Base-by-base conservation (phyloP, 2,329 filamentous ascomycete genomes). In the Ophiostoma novo-ulmi region DNA sequence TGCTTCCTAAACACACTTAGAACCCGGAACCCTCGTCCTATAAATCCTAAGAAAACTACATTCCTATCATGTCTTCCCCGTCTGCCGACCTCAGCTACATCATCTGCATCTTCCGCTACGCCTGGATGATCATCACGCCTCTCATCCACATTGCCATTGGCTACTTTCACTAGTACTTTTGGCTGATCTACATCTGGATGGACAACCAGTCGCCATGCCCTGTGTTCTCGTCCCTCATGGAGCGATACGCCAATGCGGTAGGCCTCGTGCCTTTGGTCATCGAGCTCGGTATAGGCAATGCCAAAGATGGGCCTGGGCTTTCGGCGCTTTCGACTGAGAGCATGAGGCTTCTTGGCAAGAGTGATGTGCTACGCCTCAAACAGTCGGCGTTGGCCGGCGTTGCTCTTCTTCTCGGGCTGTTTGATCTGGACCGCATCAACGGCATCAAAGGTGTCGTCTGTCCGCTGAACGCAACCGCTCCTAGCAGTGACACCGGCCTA, bases 81-180 rank as follows among this genome's bases (percentile, higher is more conserved):
- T 10, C 63, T 4, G n/a, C 39, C 11, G 7, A 44, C 22, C 38
- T 67, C 65, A 55, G 5, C 7, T 52, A n/a, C 31, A 11, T 36
- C 41, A 41, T 68, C 41, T 68, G 31, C 44, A 8, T 68, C 31
- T 10, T 31, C 66, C 13, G 44, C 63, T 39, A 65, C 17, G 63
- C 63, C 63, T 65, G 22, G 8, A n/a, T 39, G 3, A 39, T 65
- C 36, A 39, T 39, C 63, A 39, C 63, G 22, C 41, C 66, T 7
- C 41, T 10, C 14, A 52, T 68, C 10, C 44, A 55, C 22, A 31
- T 55, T 4, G 26, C 66, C 66, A 68, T 68, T 10, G 41, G 41
- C 41, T n/a, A 36, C 44, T 36, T 39, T 13, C 41, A 68, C 66
- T 55, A 48, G 41, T 68, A 68, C 44, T 68, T 55, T 55, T 68